Evolutionary conservation across 2,329 filamentous ascomycete genomes (phyloP), one percentile per base, ranked within the genome.

Genomic region (Trichocomaceae sp.): DNA sequence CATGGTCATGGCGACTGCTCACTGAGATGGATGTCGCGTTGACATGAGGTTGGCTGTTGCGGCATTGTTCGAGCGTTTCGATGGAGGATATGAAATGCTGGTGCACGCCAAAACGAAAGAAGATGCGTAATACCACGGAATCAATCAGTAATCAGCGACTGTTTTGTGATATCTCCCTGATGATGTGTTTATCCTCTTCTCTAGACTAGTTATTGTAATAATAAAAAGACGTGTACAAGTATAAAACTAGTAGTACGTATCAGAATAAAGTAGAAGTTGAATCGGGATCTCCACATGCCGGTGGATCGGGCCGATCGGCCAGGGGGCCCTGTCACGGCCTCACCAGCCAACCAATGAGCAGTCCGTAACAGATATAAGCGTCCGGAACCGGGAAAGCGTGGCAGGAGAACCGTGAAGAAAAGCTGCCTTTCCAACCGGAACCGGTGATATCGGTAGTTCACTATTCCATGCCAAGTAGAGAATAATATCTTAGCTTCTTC

Each of bases 1-100:
- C 56, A 79, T 80, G 55, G 76, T 87, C 41, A 83, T 86, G 80
- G 79, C 74, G 7, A 72, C 71, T 60, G 71, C 66, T 44, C 64
- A 69, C 55, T 74, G 61, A 66, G 45, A 33, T 47, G 8, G 53
- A 33, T 22, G 3, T 26, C 9, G 44, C 5, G 23, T 26, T 26
- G 23, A 7, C 23, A 29, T 15, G 29, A 23, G 13, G 29, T 35
- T 22, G 31, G 19, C 17, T 10, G 1, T 37, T 13, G 12, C 33
- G 15, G 33, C 12, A 37, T 37, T 19, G 15, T 41, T 41, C 37
- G 37, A 41, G 37, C 37, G 2, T 19, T 41, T 41, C 17, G 37
- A 41, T 41, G 7, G 23, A 7, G 7, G 7, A 26, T 26, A 26
- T 7, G 3, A 26, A 7, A 26, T 26, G 23, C 23, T 7, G 23